phyloP scores from a whole-genome alignment of 2,329 filamentous ascomycete genomes.

The Plectosphaerella sp. region DNA sequence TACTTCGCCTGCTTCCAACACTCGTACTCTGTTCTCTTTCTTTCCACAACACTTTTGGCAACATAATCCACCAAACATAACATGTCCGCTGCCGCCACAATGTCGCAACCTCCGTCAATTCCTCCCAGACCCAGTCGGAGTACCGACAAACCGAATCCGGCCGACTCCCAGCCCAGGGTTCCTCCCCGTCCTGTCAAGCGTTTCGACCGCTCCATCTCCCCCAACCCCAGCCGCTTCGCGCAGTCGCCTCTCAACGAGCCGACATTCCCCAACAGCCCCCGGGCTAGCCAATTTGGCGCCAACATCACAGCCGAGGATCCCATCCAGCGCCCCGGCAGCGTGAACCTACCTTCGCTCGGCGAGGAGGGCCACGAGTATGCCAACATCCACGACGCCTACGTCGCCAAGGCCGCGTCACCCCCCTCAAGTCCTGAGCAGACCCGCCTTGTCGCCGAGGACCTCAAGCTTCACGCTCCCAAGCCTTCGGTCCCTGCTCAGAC shows the following conservation, averaged over 20 bases:
- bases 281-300: conserved; percentile 26
- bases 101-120: conserved; percentile 43
- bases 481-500: conserved; percentile 77
- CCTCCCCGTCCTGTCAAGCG: conserved; percentile 74
- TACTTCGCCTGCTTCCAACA: conserved; percentile 14
- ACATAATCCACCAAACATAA: conserved; percentile 16
- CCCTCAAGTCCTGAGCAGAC: conserved; percentile 62
- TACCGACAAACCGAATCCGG: conserved; percentile 38
- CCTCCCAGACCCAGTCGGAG: conserved; percentile 52
- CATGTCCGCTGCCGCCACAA: conserved; percentile 47
- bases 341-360: conserved; percentile 78
- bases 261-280: conserved; percentile 44
- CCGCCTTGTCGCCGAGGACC: conserved; percentile 70
- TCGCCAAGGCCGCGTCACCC: conserved; percentile 11
- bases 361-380: conserved; percentile 90
- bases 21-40: conserved; percentile 8
- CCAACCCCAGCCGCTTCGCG: conserved; percentile 72
- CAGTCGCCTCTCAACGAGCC: conserved; percentile 81
- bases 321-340: conserved; percentile 65
- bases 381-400: conserved; percentile 44
- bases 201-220: conserved; percentile 71
- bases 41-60: neutral
- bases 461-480: conserved; percentile 85
- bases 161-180: conserved; percentile 56
- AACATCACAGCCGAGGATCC: conserved; percentile 34